Evolutionary conservation across 2,329 filamentous ascomycete genomes (phyloP).

Genomic region (Claviceps pazoutovae): DNA sequence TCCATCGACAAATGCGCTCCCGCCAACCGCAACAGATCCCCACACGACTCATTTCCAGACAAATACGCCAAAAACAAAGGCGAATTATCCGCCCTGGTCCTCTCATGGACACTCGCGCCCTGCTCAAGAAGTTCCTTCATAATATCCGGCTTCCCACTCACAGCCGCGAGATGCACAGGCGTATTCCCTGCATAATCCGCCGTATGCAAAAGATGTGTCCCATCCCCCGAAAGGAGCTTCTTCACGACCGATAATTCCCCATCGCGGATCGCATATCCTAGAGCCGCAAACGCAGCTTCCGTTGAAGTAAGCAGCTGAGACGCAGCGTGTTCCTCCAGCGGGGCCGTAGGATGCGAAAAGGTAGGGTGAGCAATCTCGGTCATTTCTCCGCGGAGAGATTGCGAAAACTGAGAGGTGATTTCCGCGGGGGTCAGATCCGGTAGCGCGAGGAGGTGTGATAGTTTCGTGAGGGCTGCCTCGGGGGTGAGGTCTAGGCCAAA

Average conservation of each 20-base stretch:
- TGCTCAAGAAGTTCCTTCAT: conserved; percentile 43
- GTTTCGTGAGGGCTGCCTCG: conserved; percentile 81
- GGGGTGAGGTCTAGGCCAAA: conserved; percentile 82
- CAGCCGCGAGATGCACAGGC: conserved; percentile 42
- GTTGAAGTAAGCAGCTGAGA: conserved; percentile 27
- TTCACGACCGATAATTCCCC: conserved; percentile 52
- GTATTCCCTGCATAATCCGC: conserved; percentile 76
- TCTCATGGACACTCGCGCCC: conserved; percentile 52
- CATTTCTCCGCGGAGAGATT: conserved; percentile 70
- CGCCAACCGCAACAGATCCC: conserved; percentile 39
- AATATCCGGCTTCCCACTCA: conserved; percentile 39
- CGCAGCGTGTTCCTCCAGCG: conserved; percentile 25
- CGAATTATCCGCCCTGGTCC: conserved; percentile 52
- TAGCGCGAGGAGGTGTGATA: conserved; percentile 68
- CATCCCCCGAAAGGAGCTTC: conserved; percentile 53
- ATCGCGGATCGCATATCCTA: conserved; percentile 67
- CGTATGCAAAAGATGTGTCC: conserved; percentile 53
- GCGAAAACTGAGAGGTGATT: conserved; percentile 57
- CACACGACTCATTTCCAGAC: conserved; percentile 38
- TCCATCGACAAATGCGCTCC: conserved; percentile 42
- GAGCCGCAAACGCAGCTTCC: conserved; percentile 57
- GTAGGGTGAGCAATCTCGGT: conserved; percentile 60
- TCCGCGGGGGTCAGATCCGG: conserved; percentile 50
- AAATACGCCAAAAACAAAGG: conserved; percentile 50
- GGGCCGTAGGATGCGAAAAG: conserved; percentile 59